A percentile compares a stretch with the other conserved stretches of the same genome.
phyloP scores from a whole-genome alignment of 495 filamentous ascomycete species.

The Cenococcum geophilum region DNA sequence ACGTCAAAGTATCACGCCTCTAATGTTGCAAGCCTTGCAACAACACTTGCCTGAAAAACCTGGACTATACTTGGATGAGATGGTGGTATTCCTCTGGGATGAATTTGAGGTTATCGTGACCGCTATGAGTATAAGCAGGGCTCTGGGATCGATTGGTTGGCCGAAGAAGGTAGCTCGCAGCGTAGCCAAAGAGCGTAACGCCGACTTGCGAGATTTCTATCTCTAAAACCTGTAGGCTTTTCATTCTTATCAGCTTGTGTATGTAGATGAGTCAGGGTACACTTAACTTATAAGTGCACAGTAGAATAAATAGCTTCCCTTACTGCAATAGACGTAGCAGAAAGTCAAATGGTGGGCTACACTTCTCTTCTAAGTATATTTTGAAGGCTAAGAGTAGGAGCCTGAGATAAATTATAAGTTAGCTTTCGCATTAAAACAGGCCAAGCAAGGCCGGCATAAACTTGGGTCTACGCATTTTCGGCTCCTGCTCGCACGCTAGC shows the following conservation, averaged over 20 bases:
- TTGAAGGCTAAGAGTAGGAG: too few species aligned
- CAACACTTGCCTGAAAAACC: conserved; percentile 38
- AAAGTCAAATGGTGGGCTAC: too few species aligned
- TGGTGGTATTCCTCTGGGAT: conserved; percentile 38
- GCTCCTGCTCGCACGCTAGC: background rate
- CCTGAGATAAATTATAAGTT: too few species aligned
- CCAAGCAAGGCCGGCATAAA: background rate
- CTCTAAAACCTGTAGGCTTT: conserved; percentile 32
- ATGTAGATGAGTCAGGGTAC: background rate
- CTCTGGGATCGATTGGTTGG: conserved; percentile 30
- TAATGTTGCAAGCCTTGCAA: conserved; percentile 22
- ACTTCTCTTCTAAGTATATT: too few species aligned
- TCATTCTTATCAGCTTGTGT: conserved; percentile 6
- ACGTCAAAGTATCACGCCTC: conserved; percentile 5
- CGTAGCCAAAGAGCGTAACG: conserved; percentile 36
- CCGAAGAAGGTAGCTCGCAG: conserved; percentile 34
- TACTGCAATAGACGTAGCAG: too few species aligned
- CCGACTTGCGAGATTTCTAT: conserved; percentile 39
- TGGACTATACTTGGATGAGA: conserved; percentile 34
- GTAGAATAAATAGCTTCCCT: too few species aligned
- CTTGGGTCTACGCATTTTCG: background rate
- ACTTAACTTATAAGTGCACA: too few species aligned
- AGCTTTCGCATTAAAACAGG: background rate
- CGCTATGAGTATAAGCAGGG: conserved; percentile 29
- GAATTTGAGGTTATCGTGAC: conserved; percentile 34